Percentiles rank a stretch among this genome's conserved stretches.
Evolutionary conservation across 2,329 filamentous ascomycete genomes (phyloP).

Genomic region (Chaetothyriales sp.): DNA sequence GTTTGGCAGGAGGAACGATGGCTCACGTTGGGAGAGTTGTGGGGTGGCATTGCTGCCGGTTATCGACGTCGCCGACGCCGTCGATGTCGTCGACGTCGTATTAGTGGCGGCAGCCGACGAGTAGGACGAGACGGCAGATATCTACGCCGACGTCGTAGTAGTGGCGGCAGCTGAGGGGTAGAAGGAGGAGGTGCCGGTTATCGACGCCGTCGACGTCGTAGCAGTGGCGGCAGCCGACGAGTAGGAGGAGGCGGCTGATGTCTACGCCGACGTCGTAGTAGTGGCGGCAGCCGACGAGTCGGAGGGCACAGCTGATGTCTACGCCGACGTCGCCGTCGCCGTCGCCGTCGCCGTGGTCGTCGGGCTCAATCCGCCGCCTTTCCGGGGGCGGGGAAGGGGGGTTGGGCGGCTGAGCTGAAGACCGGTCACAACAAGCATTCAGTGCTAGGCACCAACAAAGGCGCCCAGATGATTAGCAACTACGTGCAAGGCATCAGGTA

Average conservation of each 20-base stretch:
- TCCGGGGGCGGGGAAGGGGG: no score
- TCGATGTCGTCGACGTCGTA: background rate
- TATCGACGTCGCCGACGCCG: background rate
- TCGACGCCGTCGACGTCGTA: no score
- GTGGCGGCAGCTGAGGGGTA: no score
- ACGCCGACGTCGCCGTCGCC: no score
- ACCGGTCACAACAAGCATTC: background rate
- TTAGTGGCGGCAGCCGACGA: background rate
- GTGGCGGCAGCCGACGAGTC: no score
- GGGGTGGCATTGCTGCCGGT: background rate
- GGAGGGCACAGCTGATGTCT: no score
- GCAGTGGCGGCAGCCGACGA: no score
- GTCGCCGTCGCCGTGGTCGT: background rate
- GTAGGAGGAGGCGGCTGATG: no score
- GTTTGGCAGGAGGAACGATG: constrained; percentile 1
- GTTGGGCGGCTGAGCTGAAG: background rate
- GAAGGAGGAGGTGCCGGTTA: no score
- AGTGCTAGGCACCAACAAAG: background rate
- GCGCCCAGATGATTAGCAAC: background rate
- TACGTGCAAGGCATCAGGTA: background rate
- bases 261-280: no score
- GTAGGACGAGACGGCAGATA: no score
- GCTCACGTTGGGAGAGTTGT: background rate
- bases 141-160: no score
- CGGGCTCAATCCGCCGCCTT: background rate